These are phyloP conservation scores for Alisma plantagoaquatica DNA, from an alignment of 106 monocot genomes.

Conservation along the genomic window DNA sequence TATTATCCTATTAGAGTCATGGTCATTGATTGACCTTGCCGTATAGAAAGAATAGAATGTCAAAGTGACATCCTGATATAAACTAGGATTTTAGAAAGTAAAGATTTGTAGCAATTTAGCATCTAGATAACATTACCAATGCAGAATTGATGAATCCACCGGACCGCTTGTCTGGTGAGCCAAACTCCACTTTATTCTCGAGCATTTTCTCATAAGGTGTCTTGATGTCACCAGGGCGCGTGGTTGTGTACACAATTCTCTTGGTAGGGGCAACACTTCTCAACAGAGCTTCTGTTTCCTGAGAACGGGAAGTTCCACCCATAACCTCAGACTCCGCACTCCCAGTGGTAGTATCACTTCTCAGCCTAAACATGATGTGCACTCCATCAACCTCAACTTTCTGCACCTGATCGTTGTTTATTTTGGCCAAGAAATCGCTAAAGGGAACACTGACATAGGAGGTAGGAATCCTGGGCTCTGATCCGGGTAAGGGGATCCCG, in stretches of 20 bases:
- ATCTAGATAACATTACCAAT: conserved; percentile 50
- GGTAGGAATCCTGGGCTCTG: conserved; percentile 46
- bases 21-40: too few species aligned
- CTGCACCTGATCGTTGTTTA: conserved; percentile 69
- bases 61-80: too few species aligned
- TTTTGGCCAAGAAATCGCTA: conserved; percentile 88
- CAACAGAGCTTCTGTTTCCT: conserved; percentile 46
- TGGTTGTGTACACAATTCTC: conserved; percentile 82
- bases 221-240: conserved; percentile 80
- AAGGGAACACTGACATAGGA: conserved; percentile 73
- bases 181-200: conserved; percentile 91
- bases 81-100: too few species aligned
- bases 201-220: conserved; percentile 99
- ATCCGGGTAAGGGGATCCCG: conserved; percentile 62
- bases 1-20: too few species aligned
- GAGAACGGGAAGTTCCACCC: conserved; percentile 10
- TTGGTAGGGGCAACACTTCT: conserved; percentile 41
- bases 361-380: conserved; percentile 74
- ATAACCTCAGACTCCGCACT: conserved; percentile 19
- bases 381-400: conserved; percentile 99
- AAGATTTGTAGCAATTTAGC: too few species aligned
- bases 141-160: conserved; percentile 81
- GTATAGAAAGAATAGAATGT: too few species aligned
- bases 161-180: conserved; percentile 90
- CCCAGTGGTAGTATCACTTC: conserved; percentile 14